Base-by-base conservation (phyloP, 768 basidiomycete genomes). In the Bullera alba region DNA sequence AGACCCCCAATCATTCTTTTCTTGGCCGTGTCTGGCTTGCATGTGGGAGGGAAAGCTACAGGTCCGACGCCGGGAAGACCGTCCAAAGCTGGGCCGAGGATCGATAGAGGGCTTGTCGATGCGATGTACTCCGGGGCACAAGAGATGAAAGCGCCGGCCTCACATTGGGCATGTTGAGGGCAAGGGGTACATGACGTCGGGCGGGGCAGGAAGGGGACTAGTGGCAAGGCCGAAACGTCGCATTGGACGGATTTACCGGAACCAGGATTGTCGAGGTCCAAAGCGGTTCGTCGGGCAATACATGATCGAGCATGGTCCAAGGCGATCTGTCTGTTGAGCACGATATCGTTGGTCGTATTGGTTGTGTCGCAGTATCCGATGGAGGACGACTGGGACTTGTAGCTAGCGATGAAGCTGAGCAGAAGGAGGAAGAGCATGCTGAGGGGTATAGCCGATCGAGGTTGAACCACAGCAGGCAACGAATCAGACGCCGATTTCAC, bases 301-400 rank as follows among this genome's bases (percentile, higher is more conserved):
- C 56, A 70, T 14, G 53, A 56, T 48, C 45, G 50, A 22, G 51
- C 67, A 48, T 53, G 47, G 25, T 65, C 58, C 1, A 63, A 37
- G 6, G 55, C 54, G 32, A 41, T 44, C 17, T 60, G 51, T 3
- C 67, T 63, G 0, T 29, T 12, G 2, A 57, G 35, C 21, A 73
- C 42, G 42, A 68, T 45, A 17, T 63, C 36, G 57, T 75, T 75
- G 28, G 65, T 61, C 3, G 23, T 32, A 2, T 58, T 46, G 17
- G 34, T 51, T 0, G 73, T 49, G 52, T 76, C 74, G 63, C 75
- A 76, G 62, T 64, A 76, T 1, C 75, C 75, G 37, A 70, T 57
- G 8, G 54, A 17, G 16, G 61, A 46, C 2, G 67, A 66, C 19
- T 61, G 53, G 1, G 45, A n/a, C 29, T 65, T 65, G 54, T 57